A percentile compares a stretch with the other conserved stretches of the same genome.
These are phyloP conservation scores for Ophiostoma tasmaniense DNA, from an alignment of 2,329 filamentous ascomycete species.

Conservation along the genomic window DNA sequence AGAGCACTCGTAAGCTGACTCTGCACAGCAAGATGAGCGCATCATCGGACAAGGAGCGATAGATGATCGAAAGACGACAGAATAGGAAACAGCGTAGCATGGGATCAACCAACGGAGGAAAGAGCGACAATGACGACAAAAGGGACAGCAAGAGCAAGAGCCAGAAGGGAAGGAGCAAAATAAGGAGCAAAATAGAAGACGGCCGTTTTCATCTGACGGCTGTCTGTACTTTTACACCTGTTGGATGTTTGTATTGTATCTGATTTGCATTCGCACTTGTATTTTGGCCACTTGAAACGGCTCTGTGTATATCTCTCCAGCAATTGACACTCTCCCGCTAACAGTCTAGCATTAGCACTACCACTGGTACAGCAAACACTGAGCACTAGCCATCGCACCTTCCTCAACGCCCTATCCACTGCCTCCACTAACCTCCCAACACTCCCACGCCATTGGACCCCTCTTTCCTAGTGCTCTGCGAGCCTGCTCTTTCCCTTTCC, in stretches of 20 bases:
- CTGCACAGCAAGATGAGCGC: not conserved
- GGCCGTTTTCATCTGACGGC: not conserved
- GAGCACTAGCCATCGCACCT: slow-evolving; percentile 7
- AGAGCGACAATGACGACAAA: not conserved
- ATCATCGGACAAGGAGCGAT: not conserved
- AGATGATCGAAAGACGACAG: not conserved
- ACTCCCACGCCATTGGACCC: slow-evolving; percentile 17
- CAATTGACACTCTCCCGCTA: not conserved
- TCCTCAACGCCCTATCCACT: slow-evolving; percentile 7
- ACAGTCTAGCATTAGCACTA: too few species aligned
- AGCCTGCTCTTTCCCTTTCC: slow-evolving; percentile 12
- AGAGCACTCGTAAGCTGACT: not conserved
- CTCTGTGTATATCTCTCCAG: not conserved
- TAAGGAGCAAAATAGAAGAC: not conserved
- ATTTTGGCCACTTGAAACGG: slow-evolving; percentile 2
- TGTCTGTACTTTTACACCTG: not conserved
- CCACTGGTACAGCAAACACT: too few species aligned
- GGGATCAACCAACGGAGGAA: slow-evolving; percentile 6
- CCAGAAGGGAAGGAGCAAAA: not conserved
- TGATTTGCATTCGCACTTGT: not conserved
- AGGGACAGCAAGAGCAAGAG: not conserved
- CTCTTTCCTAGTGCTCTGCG: slow-evolving; percentile 14
- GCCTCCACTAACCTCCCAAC: slow-evolving; percentile 9
- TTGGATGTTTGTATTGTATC: not conserved
- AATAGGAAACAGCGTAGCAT: not conserved